phyloP scores from a whole-genome alignment of 2,329 filamentous ascomycete species.

The Diaporthe sp. region DNA sequence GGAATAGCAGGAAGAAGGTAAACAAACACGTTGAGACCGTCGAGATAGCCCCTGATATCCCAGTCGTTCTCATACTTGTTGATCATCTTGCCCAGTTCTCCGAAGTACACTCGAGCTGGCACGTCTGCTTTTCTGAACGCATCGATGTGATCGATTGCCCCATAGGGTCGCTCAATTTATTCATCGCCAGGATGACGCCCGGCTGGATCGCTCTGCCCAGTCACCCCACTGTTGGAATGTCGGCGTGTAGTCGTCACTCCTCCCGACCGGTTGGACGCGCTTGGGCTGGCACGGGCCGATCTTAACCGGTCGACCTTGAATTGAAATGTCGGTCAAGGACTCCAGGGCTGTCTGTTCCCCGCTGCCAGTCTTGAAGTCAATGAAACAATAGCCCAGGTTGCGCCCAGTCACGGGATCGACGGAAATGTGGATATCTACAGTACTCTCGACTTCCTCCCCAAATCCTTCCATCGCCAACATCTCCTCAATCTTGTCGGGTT shows the following conservation, averaged over 20 bases:
- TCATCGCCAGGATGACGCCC: not conserved
- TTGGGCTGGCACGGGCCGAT: slow-evolving; percentile 76
- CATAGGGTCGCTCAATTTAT: slow-evolving; percentile 46
- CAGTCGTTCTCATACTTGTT: slow-evolving; percentile 62
- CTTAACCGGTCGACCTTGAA: slow-evolving; percentile 73
- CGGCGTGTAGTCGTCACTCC: slow-evolving; percentile 42
- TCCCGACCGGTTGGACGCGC: slow-evolving; percentile 35
- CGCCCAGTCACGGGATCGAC: slow-evolving; percentile 77
- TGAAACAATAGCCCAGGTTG: slow-evolving; percentile 75
- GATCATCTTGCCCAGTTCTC: slow-evolving; percentile 63
- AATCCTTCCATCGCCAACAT: slow-evolving; percentile 53
- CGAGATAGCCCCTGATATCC: slow-evolving; percentile 63
- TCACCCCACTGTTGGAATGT: slow-evolving; percentile 60
- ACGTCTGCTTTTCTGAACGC: slow-evolving; percentile 49
- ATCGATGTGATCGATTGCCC: slow-evolving; percentile 51
- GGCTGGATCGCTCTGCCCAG: slow-evolving; percentile 48
- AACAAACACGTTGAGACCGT: slow-evolving; percentile 59
- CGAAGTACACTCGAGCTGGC: slow-evolving; percentile 63
- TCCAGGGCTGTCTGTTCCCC: slow-evolving; percentile 70
- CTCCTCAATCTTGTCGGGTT: slow-evolving; percentile 53
- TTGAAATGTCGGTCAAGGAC: slow-evolving; percentile 66
- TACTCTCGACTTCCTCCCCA: slow-evolving; percentile 57
- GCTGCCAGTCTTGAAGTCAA: slow-evolving; percentile 64
- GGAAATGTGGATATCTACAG: slow-evolving; percentile 70
- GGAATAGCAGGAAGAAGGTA: not conserved